Percentiles rank a stretch among this genome's conserved stretches.
Conservation (phyloP, 306 rosid genomes). For the Ceratonia siliqua region DNA sequence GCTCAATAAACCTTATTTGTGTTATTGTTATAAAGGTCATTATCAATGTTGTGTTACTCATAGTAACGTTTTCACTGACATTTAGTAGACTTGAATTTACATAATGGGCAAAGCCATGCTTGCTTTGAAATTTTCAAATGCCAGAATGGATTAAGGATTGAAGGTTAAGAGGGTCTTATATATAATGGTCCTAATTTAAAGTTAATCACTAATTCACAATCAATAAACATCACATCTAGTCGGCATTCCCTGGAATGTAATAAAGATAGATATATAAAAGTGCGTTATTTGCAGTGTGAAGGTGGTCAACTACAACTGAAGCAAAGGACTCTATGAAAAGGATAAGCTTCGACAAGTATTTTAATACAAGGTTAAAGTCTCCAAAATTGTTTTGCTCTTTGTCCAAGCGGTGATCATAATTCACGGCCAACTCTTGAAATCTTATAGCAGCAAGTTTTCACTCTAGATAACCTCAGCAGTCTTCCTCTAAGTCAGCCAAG, state of each 20-base stretch:
- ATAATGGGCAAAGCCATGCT: no score
- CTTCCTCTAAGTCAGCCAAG: no score
- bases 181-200: no score
- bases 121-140: no score
- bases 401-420: background rate
- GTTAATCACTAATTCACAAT: no score
- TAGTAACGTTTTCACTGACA: no score
- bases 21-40: no score
- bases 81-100: no score
- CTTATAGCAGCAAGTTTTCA: background rate
- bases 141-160: no score
- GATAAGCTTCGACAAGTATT: background rate
- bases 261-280: background rate
- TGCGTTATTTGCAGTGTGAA: background rate
- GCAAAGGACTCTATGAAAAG: background rate
- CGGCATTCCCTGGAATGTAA: background rate
- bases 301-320: background rate
- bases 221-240: background rate
- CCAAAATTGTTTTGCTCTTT: slow-evolving; percentile 28
- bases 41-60: no score
- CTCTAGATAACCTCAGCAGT: slow-evolving; percentile 1
- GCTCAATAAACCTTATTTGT: no score
- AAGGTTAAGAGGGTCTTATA: no score
- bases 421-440: background rate
- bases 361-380: background rate